A percentile compares a stretch with the other conserved stretches of the same genome.
Evolutionary conservation across 805 yeast species (phyloP).

Genomic region (Yarrowia phangngaensis): DNA sequence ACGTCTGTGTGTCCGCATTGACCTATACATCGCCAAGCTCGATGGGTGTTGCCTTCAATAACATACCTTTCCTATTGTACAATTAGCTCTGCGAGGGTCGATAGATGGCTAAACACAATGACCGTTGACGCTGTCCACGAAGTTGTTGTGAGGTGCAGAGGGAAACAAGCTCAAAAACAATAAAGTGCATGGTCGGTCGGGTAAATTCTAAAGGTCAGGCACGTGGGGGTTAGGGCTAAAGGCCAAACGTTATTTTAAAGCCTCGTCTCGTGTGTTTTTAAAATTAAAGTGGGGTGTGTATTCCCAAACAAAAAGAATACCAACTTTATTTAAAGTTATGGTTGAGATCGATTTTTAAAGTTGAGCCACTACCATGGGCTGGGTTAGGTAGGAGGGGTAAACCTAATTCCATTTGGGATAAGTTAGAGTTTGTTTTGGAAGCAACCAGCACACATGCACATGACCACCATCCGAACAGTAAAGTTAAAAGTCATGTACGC

Average conservation of each 20-base stretch:
- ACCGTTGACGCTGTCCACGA: conserved; percentile 18
- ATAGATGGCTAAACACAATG: conserved; percentile 21
- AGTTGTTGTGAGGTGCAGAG: conserved; percentile 18
- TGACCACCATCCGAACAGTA: neutral
- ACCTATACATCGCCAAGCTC: neutral
- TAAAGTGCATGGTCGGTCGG: conserved; percentile 26
- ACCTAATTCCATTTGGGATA: too few relatives aligned
- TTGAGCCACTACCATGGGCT: too few relatives aligned
- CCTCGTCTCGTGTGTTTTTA: too few relatives aligned
- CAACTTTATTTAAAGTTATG: too few relatives aligned
- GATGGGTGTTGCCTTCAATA: neutral
- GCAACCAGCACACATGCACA: neutral
- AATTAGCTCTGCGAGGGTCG: neutral
- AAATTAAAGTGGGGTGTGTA: conserved; percentile 7
- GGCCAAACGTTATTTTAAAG: neutral
- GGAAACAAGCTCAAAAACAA: conserved; percentile 14
- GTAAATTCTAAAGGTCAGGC: conserved; percentile 22
- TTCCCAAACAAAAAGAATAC: neutral
- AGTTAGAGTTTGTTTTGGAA: neutral
- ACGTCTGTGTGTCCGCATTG: neutral
- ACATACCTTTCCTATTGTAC: conserved; percentile 13
- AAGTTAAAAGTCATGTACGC: too few relatives aligned
- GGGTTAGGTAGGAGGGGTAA: too few relatives aligned
- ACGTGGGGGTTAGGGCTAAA: conserved; percentile 7
- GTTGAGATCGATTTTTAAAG: too few relatives aligned